Evolutionary conservation across 176 grass and related monocot genomes (phyloP), one percentile per base, ranked within the genome.

Genomic region (Alopecurus myosuroides): DNA sequence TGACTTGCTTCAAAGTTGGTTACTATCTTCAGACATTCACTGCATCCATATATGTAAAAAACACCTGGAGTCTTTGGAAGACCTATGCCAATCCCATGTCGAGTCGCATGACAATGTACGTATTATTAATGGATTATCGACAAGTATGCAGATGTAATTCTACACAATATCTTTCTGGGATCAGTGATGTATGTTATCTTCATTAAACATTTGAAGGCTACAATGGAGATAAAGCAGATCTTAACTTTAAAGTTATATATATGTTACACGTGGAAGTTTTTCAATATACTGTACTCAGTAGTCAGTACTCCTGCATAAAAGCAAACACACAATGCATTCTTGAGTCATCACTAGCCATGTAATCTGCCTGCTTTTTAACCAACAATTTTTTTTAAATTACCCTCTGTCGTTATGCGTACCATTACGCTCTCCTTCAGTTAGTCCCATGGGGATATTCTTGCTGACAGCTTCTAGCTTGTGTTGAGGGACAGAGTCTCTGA

Each of bases 301-400:
- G n/a, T n/a, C n/a, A n/a, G n/a, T n/a, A n/a, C 80, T 94, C 4
- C 84, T 98, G 37, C 92, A 95, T 77, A 98, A 98, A 81, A 58
- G 88, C 92, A 84, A 87, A 78, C 63, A n/a, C n/a, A 79, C 76
- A 44, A 93, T 93, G 79, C 78, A 95, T 90, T 79, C 61, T 90
- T 63, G 86, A 95, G 92, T 79, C 61, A 90, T 74, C 89, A 95
- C 81, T 87, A 98, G 80, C 89, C 74, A 82, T 77, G 77, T 85
- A 76, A 58, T 74, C 51, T 84, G 22, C 28, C 17, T 86, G 22
- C 12, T 65, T 63, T 53, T 58, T 58, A 39, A 1, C 9, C 19
- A 26, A 42, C 29, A 60, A 7, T n/a, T n/a, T n/a, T n/a, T n/a
- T n/a, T n/a, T n/a, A 45, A 45, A 14, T 1, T 55, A 15, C 48